Conservation (phyloP, 768 basidiomycete species). For the Clavaria fumosa region DNA sequence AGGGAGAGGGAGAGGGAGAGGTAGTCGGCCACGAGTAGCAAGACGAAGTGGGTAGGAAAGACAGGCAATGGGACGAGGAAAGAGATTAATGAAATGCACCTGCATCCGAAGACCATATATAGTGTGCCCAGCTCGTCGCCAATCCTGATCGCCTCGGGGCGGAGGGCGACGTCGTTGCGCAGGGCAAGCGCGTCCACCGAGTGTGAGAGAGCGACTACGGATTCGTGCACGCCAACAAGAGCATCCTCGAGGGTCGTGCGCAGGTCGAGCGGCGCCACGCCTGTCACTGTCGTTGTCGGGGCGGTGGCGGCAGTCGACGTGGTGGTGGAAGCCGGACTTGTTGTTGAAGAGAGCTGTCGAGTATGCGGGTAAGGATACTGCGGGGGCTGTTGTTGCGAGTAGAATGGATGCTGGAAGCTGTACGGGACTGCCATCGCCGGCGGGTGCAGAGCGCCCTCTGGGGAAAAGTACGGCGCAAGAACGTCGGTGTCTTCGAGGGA, state of each 20-base stretch:
- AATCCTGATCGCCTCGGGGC: constrained; percentile 52
- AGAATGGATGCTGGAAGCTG: no score
- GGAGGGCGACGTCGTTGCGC: constrained; percentile 40
- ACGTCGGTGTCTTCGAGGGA: constrained; percentile 6
- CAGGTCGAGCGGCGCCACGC: constrained; percentile 47
- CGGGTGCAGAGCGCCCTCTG: constrained; percentile 8
- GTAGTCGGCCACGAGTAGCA: no score
- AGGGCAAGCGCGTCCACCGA: constrained; percentile 47
- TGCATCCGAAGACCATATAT: constrained; percentile 72
- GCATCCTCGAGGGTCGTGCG: constrained; percentile 50
- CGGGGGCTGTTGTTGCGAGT: constrained; percentile 1
- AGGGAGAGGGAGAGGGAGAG: constrained; percentile 3
- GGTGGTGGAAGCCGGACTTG: no score
- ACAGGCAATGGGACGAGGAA: no score
- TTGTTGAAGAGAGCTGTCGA: no score
- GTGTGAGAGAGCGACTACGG: constrained; percentile 39
- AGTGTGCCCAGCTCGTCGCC: constrained; percentile 62
- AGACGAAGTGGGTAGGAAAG: no score
- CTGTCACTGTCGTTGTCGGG: no score
- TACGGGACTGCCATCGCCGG: background rate
- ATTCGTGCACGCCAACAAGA: constrained; percentile 39
- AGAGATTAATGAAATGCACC: constrained; percentile 29
- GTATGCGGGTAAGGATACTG: background rate
- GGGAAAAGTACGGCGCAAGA: constrained; percentile 23
- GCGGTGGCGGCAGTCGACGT: no score